phyloP scores from a whole-genome alignment of 345 rosid species.

The Brassica nigra region DNA sequence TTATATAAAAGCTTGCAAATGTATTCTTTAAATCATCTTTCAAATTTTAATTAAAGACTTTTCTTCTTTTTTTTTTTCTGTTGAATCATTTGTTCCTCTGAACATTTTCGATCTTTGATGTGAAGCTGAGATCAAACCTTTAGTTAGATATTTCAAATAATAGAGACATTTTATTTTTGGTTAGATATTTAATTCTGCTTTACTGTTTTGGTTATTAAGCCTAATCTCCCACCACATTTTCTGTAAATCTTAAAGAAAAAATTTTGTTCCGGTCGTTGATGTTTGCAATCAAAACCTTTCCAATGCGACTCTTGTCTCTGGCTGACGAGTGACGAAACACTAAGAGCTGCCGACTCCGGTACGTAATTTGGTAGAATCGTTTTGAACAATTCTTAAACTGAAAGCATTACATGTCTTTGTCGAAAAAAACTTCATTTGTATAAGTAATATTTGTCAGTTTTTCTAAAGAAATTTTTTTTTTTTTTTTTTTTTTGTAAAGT shows the following conservation, averaged over 20 bases:
- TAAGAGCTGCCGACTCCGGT: not conserved
- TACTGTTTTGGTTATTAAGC: not conserved
- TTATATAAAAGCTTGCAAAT: too few species aligned
- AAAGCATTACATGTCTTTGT: not conserved
- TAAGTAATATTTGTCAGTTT: not conserved
- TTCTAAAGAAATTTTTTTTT: too few species aligned
- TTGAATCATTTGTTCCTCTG: too few species aligned
- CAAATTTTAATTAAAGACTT: too few species aligned
- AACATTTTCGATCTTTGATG: too few species aligned
- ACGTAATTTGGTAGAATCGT: not conserved
- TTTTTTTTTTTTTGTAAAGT: not conserved
- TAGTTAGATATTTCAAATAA: too few species aligned
- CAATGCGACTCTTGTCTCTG: not conserved
- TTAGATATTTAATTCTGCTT: too few species aligned
- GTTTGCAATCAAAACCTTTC: not conserved
- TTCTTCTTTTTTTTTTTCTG: too few species aligned
- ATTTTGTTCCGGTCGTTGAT: not conserved
- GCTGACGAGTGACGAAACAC: not conserved
- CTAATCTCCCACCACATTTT: not conserved
- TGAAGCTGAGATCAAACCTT: too few species aligned
- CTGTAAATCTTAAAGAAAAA: not conserved
- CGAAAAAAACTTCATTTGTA: not conserved
- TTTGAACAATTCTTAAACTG: not conserved
- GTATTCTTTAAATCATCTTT: too few species aligned
- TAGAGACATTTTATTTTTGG: too few species aligned